Evolutionary conservation across 2,329 filamentous ascomycete species (phyloP), one percentile per base, ranked within the genome.

Genomic region (Microcyclospora pomicola): DNA sequence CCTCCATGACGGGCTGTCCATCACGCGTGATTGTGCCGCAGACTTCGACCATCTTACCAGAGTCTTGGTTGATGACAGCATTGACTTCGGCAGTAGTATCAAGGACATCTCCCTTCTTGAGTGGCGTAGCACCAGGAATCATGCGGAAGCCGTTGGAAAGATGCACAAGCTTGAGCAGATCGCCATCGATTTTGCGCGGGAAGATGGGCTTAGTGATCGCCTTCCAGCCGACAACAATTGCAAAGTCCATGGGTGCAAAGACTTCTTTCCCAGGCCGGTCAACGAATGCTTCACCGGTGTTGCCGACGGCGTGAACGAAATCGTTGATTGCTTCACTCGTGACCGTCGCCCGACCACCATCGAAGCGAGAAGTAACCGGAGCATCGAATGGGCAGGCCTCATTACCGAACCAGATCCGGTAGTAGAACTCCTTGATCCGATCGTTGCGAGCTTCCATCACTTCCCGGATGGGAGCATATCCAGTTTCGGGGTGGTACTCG

Each of bases 41-140:
- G n/a, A 98, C 88, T 64, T 98, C 92, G 13, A 98, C 92, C 87
- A 98, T 95, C 72, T 98, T 98, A 34, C 91, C 91, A 42, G 91
- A 86, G 11, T 94, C 86, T 61, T 98, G 87, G 67, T 96, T 98
- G 68, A 98, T 81, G 53, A 98, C 86, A 12, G 91, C 86, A 53
- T 98, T 96, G 66, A 98, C 83, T 60, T 92, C 86, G 32, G 91
- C 91, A 39, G 84, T 93, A 2, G 91, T 96, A 45, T 85, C 79
- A 14, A 98, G 75, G 45, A 87, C 76, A 58, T 98, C 91, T 24
- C 86, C 91, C 67, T 93, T 94, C 73, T 94, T 92, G 44, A 98
- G 67, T 12, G 91, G 88, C 58, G 94, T 79, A 1, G 88, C 91
- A 39, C 92, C 91, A 24, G 91, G 87, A 49, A 96, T 75, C 91